Percentiles rank a stretch among this genome's conserved stretches.
Evolutionary conservation across 306 rosid species (phyloP).

Genomic region (Prunus campanulata): DNA sequence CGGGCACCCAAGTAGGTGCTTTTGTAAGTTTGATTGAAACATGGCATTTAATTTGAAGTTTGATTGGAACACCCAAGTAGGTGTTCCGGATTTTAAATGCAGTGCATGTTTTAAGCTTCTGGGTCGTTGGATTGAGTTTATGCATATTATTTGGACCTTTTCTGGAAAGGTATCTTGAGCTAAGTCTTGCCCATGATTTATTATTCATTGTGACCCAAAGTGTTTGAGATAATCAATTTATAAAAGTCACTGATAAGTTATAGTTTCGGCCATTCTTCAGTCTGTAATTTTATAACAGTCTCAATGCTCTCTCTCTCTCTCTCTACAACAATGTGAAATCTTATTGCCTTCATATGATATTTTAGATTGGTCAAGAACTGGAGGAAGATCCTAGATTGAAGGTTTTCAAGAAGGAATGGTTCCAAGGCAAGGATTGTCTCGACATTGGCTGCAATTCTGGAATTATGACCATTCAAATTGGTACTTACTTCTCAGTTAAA

Average conservation of each 20-base stretch:
- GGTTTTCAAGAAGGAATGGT: constrained; percentile 78
- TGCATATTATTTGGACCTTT: background rate
- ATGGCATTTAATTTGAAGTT: background rate
- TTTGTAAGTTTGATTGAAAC: background rate
- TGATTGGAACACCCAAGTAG: no score
- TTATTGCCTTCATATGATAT: constrained; percentile 3
- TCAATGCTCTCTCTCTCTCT: background rate
- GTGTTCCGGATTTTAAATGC: background rate
- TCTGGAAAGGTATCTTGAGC: background rate
- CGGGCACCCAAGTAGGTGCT: background rate
- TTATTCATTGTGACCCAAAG: background rate
- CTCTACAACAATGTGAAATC: background rate
- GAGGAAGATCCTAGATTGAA: constrained; percentile 83
- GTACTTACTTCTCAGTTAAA: constrained; percentile 26
- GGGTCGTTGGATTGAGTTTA: background rate
- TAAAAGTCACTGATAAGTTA: background rate
- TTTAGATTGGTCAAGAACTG: constrained; percentile 58
- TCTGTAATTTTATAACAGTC: background rate
- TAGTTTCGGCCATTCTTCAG: background rate
- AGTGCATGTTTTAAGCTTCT: background rate
- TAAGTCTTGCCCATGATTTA: background rate
- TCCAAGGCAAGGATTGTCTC: constrained; percentile 80
- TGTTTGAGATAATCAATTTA: background rate
- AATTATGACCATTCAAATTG: constrained; percentile 69
- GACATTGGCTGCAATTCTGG: constrained; percentile 92